These are phyloP conservation scores for Blastobotrys chiropterorum DNA, from an alignment of 805 yeast species.

Conservation along the genomic window DNA sequence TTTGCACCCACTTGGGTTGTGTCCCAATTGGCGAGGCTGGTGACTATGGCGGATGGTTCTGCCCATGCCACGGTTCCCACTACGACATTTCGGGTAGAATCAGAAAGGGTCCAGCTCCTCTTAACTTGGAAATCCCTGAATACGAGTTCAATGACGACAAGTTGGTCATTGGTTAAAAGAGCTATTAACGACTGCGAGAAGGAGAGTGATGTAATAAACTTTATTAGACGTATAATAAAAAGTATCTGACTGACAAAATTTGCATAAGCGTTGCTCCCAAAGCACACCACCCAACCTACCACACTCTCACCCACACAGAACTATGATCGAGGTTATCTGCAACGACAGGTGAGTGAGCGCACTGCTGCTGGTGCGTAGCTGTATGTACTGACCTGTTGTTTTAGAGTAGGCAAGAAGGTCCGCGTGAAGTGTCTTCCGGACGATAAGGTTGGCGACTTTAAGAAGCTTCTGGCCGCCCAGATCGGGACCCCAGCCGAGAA, in stretches of 20 bases:
- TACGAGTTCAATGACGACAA: slow-evolving; percentile 83
- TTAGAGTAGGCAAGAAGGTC: slow-evolving; percentile 77
- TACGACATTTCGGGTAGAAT: slow-evolving; percentile 99
- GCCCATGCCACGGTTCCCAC: slow-evolving; percentile 99
- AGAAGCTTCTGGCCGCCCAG: slow-evolving; percentile 75
- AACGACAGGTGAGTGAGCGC: slow-evolving; percentile 49
- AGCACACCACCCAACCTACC: not conserved
- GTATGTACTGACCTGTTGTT: not conserved
- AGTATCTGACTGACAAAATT: not conserved
- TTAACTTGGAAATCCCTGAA: slow-evolving; percentile 93
- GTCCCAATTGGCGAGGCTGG: slow-evolving; percentile 99
- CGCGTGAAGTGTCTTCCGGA: slow-evolving; percentile 80
- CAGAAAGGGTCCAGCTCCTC: slow-evolving; percentile 99
- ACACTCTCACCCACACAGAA: not conserved
- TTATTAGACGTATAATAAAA: not conserved
- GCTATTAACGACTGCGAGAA: not conserved
- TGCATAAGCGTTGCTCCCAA: not conserved
- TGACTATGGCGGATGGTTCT: slow-evolving; percentile 99
- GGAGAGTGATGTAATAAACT: not conserved
- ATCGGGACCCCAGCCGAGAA: slow-evolving; percentile 67
- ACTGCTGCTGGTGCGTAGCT: not conserved
- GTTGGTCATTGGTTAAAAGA: slow-evolving; percentile 73
- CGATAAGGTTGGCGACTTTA: slow-evolving; percentile 86
- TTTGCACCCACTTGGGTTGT: slow-evolving; percentile 99
- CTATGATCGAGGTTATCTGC: slow-evolving; percentile 67